Conservation (phyloP, 768 basidiomycete species). For the Podaxis pistillaris region DNA sequence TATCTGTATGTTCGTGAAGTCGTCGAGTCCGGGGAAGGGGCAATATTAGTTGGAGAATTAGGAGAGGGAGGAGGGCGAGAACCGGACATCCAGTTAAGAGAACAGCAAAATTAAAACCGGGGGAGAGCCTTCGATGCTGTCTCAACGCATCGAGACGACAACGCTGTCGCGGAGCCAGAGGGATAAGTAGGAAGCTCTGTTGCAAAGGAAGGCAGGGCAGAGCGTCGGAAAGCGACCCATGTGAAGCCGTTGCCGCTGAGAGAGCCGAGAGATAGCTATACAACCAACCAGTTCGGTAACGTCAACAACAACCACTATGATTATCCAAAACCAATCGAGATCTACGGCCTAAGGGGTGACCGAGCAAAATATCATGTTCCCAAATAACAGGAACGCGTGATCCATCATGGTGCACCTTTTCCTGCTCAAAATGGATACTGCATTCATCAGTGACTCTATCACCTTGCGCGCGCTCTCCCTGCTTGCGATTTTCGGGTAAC, state of each 20-base stretch:
- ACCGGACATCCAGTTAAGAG: conserved; percentile 46
- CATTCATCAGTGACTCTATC: not conserved
- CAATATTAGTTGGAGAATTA: conserved; percentile 39
- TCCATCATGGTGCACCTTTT: conserved; percentile 5
- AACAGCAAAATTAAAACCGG: conserved; percentile 33
- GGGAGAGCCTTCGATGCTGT: conserved; percentile 34
- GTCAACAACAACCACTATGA: conserved; percentile 10
- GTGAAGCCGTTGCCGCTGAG: conserved; percentile 13
- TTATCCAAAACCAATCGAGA: conserved; percentile 10
- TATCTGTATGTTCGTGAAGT: conserved; percentile 42
- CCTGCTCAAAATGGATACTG: not conserved
- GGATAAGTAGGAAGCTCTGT: conserved; percentile 23
- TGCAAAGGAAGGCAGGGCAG: conserved; percentile 24
- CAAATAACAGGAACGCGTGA: conserved; percentile 11
- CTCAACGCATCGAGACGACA: conserved; percentile 41
- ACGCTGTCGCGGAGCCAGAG: conserved; percentile 16
- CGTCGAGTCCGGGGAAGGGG: conserved; percentile 32
- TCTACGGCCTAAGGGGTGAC: conserved; percentile 5
- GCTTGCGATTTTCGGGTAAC: conserved; percentile 1
- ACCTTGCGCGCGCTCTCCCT: conserved; percentile 1
- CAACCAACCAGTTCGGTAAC: conserved; percentile 15
- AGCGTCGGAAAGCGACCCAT: conserved; percentile 14
- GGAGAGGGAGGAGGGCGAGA: conserved; percentile 43
- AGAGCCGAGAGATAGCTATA: conserved; percentile 11
- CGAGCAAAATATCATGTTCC: conserved; percentile 8